Base-by-base conservation (phyloP, 1,284 basidiomycete species). In the Mycosarcoma maydis region DNA sequence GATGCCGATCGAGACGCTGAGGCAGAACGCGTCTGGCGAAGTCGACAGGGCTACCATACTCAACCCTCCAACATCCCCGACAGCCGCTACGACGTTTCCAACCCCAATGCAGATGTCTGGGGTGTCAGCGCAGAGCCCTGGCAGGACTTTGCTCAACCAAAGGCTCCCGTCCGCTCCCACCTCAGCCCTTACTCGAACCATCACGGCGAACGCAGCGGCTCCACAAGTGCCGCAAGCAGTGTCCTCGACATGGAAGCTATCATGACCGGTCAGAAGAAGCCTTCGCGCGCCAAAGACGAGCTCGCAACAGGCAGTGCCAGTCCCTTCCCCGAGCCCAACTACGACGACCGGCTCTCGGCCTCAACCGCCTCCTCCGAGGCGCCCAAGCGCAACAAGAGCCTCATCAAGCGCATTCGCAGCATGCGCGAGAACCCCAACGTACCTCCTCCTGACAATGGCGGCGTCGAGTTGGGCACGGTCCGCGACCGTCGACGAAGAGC, bases 121-220 rank as follows among this genome's bases (percentile, higher is more conserved):
- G 79, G 79, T 40, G 74, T 77, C 32, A 64, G 61, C 27, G 50
- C 72, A 20, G 79, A 81, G 56, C 79, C 79, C 13, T 81, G 79
- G 79, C 78, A 80, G 46, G 79, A 81, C 48, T 80, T 81, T 50
- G 75, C 76, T 3, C 55, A 59, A 19, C 76, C 77, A 16, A 66
- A 71, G 29, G 42, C 65, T 8, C 51, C 44, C n/a, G 42, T 38
- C 27, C 59, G 59, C 10, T 65, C 60, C 33, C 50, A 38, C 3
- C 68, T 72, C 39, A 61, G 68, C 49, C 73, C 73, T 5, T 69
- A 72, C 58, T 52, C 49, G 20, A 49, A 46, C 23, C 33, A 42
- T 32, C 29, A 16, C 10, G 75, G 56, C 39, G 55, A 59, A 20
- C 57, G 53, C 36, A 67, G 64, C 40, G 72, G 74, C n/a, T 61